A percentile compares a stretch with the other conserved stretches of the same genome.
phyloP scores from a whole-genome alignment of 1,139 yeast species.

The Blastobotrys proliferans region DNA sequence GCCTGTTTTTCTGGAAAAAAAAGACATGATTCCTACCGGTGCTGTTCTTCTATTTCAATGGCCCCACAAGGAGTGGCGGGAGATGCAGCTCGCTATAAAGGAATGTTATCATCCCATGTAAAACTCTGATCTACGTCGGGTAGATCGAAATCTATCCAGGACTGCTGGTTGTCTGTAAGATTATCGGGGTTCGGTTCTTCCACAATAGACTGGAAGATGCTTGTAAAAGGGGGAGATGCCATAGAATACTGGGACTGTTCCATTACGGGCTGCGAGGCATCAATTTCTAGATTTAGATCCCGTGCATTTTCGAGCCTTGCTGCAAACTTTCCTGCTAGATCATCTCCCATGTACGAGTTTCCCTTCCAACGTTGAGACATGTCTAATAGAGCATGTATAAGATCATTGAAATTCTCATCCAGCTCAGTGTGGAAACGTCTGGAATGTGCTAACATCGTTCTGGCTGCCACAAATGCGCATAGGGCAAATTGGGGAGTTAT shows the following conservation, averaged over 20 bases:
- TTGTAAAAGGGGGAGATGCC: constrained; percentile 16
- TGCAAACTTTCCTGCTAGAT: constrained; percentile 16
- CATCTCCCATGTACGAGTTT: constrained; percentile 3
- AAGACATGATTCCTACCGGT: no score
- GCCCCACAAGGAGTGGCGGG: no score
- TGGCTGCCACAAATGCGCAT: constrained; percentile 24
- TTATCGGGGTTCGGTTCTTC: neutral
- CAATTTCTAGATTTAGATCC: constrained; percentile 11
- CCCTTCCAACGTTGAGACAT: constrained; percentile 23
- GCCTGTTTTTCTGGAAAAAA: no score
- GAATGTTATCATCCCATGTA: constrained; percentile 10
- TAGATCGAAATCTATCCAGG: constrained; percentile 3
- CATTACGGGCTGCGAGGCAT: constrained; percentile 11
- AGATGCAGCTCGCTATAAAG: neutral
- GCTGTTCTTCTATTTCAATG: no score
- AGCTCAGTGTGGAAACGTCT: constrained; percentile 11
- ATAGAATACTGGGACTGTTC: constrained; percentile 10
- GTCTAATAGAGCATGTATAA: constrained; percentile 20
- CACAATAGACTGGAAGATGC: constrained; percentile 8
- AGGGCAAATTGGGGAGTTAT: constrained; percentile 24
- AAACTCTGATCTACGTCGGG: constrained; percentile 14
- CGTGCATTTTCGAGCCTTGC: constrained; percentile 7
- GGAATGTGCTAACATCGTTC: constrained; percentile 22
- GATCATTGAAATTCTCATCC: constrained; percentile 17
- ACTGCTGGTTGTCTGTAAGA: neutral